A percentile compares a stretch with the other conserved stretches of the same genome.
These are phyloP conservation scores for Paramyrothecium roridum DNA, from an alignment of 2,329 filamentous ascomycete species.

Conservation along the genomic window DNA sequence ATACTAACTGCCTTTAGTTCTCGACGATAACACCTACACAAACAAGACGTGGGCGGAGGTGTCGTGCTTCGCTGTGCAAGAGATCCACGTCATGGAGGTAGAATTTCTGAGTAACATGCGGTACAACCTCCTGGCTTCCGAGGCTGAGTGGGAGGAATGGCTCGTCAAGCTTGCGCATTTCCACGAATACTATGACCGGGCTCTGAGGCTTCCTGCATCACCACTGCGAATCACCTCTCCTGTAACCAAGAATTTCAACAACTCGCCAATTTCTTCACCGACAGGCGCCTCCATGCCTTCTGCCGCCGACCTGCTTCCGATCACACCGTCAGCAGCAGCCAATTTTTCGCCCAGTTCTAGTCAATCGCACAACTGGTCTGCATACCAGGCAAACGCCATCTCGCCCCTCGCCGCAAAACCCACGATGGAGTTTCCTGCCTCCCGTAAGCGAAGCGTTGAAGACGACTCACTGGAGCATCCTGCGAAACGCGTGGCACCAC, in stretches of 20 bases:
- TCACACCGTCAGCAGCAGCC: slow-evolving; percentile 27
- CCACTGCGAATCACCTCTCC: slow-evolving; percentile 39
- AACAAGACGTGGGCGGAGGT: slow-evolving; percentile 99
- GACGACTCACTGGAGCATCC: slow-evolving; percentile 50
- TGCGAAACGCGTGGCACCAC: slow-evolving; percentile 43
- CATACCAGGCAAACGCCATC: slow-evolving; percentile 34
- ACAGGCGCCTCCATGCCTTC: slow-evolving; percentile 30
- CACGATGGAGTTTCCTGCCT: slow-evolving; percentile 32
- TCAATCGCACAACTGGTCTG: slow-evolving; percentile 34
- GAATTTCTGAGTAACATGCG: slow-evolving; percentile 98
- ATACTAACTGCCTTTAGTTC: slow-evolving; percentile 48
- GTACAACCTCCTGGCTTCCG: slow-evolving; percentile 85
- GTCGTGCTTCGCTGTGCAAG: slow-evolving; percentile 85
- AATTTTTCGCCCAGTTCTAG: slow-evolving; percentile 38
- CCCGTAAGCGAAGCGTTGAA: slow-evolving; percentile 50
- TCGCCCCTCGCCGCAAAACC: slow-evolving; percentile 49
- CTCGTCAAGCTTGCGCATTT: slow-evolving; percentile 79
- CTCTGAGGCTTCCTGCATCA: slow-evolving; percentile 44
- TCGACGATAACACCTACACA: slow-evolving; percentile 98
- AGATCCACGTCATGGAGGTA: slow-evolving; percentile 99
- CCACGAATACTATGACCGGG: slow-evolving; percentile 75
- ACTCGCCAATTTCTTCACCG: slow-evolving; percentile 49
- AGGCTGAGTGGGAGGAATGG: slow-evolving; percentile 85
- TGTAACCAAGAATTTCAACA: slow-evolving; percentile 29
- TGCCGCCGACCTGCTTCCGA: slow-evolving; percentile 26